phyloP scores from a whole-genome alignment of 257 asterid species.

The Rauvolfia tetraphylla region DNA sequence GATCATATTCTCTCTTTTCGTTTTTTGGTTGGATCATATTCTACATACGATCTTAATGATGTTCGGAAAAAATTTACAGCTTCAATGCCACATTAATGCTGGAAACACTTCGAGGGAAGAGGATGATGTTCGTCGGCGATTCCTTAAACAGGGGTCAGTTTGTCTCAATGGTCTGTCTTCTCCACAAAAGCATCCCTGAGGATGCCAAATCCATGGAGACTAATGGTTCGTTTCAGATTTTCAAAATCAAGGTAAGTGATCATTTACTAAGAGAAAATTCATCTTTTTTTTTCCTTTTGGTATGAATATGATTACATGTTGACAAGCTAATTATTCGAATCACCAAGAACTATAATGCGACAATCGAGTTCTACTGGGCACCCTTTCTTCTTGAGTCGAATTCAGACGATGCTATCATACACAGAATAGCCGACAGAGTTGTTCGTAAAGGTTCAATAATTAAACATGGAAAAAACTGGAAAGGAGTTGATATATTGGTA shows the following conservation, averaged over 20 bases:
- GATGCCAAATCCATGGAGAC: conserved; percentile 52
- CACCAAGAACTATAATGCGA: conserved; percentile 66
- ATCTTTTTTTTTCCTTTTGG: too few relatives aligned
- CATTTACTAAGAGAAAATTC: background rate
- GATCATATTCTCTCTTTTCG: too few relatives aligned
- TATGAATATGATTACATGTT: background rate
- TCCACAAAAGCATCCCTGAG: conserved; percentile 46
- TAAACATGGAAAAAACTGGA: conserved; percentile 70
- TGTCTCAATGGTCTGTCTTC: conserved; percentile 70
- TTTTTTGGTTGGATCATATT: too few relatives aligned
- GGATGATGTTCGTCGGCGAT: conserved; percentile 78
- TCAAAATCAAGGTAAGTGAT: conserved; percentile 62
- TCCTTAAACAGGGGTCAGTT: conserved; percentile 71
- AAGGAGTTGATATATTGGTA: conserved; percentile 61
- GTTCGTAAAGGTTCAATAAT: conserved; percentile 59
- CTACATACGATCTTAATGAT: background rate
- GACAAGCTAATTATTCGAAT: background rate
- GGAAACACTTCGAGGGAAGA: conserved; percentile 63
- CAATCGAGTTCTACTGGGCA: conserved; percentile 81
- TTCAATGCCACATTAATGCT: conserved; percentile 69
- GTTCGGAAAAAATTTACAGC: conserved; percentile 28
- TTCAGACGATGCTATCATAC: conserved; percentile 62
- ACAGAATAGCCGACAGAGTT: conserved; percentile 46
- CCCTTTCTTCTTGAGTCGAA: conserved; percentile 84
- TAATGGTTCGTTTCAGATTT: conserved; percentile 43